Evolutionary conservation across 352 stramenopile species (phyloP).

Genomic region (Peronospora destructor): DNA sequence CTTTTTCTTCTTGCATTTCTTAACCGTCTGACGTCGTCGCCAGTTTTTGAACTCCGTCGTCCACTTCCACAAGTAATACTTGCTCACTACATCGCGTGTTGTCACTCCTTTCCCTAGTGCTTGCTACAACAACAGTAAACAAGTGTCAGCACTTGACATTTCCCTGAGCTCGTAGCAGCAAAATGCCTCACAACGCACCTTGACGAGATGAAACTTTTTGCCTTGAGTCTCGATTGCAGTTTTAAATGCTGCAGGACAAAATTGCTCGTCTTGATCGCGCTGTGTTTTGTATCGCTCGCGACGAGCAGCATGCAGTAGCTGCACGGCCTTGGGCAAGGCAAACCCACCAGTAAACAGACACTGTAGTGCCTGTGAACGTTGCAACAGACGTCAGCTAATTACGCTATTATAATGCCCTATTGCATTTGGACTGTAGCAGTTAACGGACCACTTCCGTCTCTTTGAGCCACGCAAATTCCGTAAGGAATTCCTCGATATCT

Average conservation of each 20-base stretch:
- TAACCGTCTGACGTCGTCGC: constrained; percentile 32
- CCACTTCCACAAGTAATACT: constrained; percentile 71
- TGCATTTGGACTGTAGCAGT: background rate
- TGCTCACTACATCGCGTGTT: constrained; percentile 45
- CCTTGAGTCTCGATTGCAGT: constrained; percentile 34
- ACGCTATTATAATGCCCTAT: background rate
- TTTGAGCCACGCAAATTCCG: constrained; percentile 37
- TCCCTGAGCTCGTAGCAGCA: background rate
- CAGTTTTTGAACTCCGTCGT: constrained; percentile 44
- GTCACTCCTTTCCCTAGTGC: constrained; percentile 27
- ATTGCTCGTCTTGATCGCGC: constrained; percentile 18
- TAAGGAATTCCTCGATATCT: constrained; percentile 49
- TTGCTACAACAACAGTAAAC: constrained; percentile 27
- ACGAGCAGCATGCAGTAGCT: constrained; percentile 34
- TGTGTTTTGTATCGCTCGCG: constrained; percentile 20
- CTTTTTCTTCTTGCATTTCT: constrained; percentile 50
- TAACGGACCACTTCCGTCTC: constrained; percentile 52
- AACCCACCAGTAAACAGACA: constrained; percentile 57
- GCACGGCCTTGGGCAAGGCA: constrained; percentile 33
- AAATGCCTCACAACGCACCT: constrained; percentile 24
- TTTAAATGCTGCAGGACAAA: constrained; percentile 41
- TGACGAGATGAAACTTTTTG: constrained; percentile 58
- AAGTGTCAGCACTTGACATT: constrained; percentile 4
- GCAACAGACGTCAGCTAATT: background rate
- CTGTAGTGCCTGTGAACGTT: constrained; percentile 39